Base-by-base conservation (phyloP, 2,329 filamentous ascomycete genomes). In the Daldinia sp. region DNA sequence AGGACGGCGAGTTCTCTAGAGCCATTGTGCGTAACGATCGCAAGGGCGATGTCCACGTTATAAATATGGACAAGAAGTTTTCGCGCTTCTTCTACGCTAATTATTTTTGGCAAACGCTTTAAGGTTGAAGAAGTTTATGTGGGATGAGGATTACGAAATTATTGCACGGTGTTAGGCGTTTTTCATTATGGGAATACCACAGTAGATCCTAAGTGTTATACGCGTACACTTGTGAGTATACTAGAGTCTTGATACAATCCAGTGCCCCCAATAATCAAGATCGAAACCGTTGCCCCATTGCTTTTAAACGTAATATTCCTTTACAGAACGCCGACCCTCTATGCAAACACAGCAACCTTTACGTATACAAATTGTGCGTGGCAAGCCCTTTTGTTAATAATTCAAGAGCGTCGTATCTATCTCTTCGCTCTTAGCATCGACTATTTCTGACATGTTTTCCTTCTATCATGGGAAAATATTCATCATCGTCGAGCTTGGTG, bases 1-100 rank as follows among this genome's bases (percentile, higher is more conserved):
- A 78, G 66, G 83, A 84, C 32, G 93, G 93, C 30, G 92, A 93
- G 75, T 97, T 94, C 81, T 89, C 86, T 70, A 91, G 92, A 74
- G 94, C 94, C 1, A 86, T 97, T 15, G 90, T 98, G 68, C 83
- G 93, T 65, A 97, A 96, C 75, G 89, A 89, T 63, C 85, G 87
- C 68, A 94, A 93, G 80, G 94, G 93, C 7, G 94, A 98, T 75
- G 93, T 98, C 52, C 92, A 97, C 76, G 92, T 98, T 50, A 90
- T 99, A 63, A 96, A 96, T 73, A 89, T 99, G 76, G 94, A 98
- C 72, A 89, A 91, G 71, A 96, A 95, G 80, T 94, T 97, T 76
- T 94, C 92, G 61, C 85, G 89, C 65, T 94, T 91, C 76, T 97
- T 96, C 74, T 97, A 97, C 73, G 92, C 94, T 19, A 96, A 97